These are phyloP conservation scores for Xylariales sp. DNA, from an alignment of 2,329 filamentous ascomycete species.

Conservation along the genomic window DNA sequence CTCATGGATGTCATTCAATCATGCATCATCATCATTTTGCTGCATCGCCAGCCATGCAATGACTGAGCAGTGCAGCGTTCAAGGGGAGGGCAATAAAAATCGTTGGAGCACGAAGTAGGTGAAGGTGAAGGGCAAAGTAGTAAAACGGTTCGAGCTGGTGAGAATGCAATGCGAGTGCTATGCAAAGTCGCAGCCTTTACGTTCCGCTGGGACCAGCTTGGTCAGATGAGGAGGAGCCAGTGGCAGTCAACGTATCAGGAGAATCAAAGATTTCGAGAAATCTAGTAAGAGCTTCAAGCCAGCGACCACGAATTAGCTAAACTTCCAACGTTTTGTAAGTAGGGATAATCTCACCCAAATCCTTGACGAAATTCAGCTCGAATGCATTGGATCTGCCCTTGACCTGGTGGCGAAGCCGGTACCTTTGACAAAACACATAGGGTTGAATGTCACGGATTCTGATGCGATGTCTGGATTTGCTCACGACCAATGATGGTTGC, in stretches of 20 bases:
- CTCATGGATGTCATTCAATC: too few relatives aligned
- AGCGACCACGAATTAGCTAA: neutral
- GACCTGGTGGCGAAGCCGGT: slow-evolving; percentile 48
- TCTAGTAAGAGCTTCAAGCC: neutral
- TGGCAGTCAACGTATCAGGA: neutral
- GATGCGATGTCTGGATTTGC: slow-evolving; percentile 40
- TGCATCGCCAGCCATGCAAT: too few relatives aligned
- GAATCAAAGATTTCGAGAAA: neutral
- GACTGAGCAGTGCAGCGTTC: too few relatives aligned
- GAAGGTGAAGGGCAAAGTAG: too few relatives aligned
- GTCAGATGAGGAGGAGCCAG: neutral
- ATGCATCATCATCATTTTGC: too few relatives aligned
- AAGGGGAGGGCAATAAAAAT: too few relatives aligned
- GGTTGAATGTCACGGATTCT: slow-evolving; percentile 51
- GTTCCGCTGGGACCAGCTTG: neutral
- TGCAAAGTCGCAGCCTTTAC: too few relatives aligned
- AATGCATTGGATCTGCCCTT: slow-evolving; percentile 43
- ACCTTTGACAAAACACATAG: slow-evolving; percentile 56
- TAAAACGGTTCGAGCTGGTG: too few relatives aligned
- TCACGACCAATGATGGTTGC: too few relatives aligned
- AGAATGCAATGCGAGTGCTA: too few relatives aligned
- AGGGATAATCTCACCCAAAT: slow-evolving; percentile 27
- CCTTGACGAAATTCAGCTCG: slow-evolving; percentile 44
- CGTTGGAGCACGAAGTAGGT: too few relatives aligned
- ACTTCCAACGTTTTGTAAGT: neutral